A percentile compares a stretch with the other conserved stretches of the same genome.
Conservation (phyloP, 768 basidiomycete species). For the Coprinellus aureogranulatus region DNA sequence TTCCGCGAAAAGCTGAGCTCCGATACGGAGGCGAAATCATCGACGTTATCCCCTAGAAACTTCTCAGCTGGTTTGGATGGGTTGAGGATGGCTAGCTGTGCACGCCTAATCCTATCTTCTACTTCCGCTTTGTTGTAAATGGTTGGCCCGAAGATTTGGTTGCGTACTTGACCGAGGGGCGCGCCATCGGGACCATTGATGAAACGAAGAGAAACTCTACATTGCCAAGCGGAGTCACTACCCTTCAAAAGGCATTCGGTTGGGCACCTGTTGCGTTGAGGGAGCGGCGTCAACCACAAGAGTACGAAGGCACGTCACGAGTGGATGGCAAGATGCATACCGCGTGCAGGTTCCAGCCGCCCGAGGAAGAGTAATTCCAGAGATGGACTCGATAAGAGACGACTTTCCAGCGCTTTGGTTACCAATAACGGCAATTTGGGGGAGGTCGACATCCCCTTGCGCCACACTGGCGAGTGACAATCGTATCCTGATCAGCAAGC, state of each 20-base stretch:
- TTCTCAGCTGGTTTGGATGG: slow-evolving; percentile 33
- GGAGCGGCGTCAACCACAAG: not conserved
- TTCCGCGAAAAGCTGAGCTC: slow-evolving; percentile 50
- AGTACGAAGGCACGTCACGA: too few species aligned
- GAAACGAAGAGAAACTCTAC: slow-evolving; percentile 47
- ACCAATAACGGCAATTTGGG: slow-evolving; percentile 72
- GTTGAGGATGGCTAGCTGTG: slow-evolving; percentile 65
- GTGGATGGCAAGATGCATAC: too few species aligned
- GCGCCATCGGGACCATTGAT: slow-evolving; percentile 38
- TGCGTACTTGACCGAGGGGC: slow-evolving; percentile 36
- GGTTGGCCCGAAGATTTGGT: slow-evolving; percentile 42
- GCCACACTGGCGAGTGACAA: slow-evolving; percentile 29
- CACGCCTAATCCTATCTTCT: slow-evolving; percentile 64
- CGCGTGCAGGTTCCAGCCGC: slow-evolving; percentile 77
- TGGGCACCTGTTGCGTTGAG: slow-evolving; percentile 44
- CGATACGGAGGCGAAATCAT: slow-evolving; percentile 13
- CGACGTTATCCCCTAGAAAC: slow-evolving; percentile 40
- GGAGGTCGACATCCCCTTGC: slow-evolving; percentile 71
- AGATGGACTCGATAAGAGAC: slow-evolving; percentile 74
- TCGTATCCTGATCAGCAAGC: not conserved
- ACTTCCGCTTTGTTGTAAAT: slow-evolving; percentile 54
- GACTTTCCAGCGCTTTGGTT: slow-evolving; percentile 76
- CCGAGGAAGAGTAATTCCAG: slow-evolving; percentile 66
- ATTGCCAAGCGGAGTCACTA: slow-evolving; percentile 42
- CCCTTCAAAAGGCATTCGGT: slow-evolving; percentile 51